phyloP scores from a whole-genome alignment of 768 basidiomycete genomes.

The Suillus placidus region DNA sequence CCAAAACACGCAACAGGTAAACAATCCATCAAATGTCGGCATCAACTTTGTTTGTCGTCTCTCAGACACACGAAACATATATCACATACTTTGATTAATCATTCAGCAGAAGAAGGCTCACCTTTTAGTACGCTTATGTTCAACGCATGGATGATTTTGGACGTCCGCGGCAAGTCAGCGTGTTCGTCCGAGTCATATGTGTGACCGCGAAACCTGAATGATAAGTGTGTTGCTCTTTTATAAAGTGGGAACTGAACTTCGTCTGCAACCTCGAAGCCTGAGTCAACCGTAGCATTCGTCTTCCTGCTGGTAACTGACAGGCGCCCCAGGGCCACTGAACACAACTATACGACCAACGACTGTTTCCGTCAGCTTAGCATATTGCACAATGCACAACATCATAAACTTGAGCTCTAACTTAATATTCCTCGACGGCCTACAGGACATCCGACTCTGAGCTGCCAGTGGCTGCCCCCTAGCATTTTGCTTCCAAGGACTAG shows the following conservation, averaged over 20 bases:
- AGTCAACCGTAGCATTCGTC: background rate
- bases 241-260: background rate
- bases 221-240: background rate
- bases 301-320: background rate
- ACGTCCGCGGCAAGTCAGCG: background rate
- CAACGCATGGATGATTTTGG: background rate
- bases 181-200: background rate
- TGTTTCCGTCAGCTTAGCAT: background rate
- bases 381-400: background rate
- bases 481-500: background rate
- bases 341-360: background rate
- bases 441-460: background rate
- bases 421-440: background rate
- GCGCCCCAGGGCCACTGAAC: background rate
- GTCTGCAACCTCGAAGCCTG: background rate
- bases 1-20: background rate
- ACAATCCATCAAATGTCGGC: background rate
- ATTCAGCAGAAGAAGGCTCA: background rate
- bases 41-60: background rate
- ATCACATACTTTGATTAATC: background rate
- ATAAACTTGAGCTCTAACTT: background rate
- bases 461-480: background rate
- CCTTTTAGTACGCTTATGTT: background rate
- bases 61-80: background rate
- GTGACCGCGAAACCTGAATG: background rate